Evolutionary conservation across 495 filamentous ascomycete species (phyloP), one percentile per base, ranked within the genome.

Genomic region (Penicillium mononematosum): DNA sequence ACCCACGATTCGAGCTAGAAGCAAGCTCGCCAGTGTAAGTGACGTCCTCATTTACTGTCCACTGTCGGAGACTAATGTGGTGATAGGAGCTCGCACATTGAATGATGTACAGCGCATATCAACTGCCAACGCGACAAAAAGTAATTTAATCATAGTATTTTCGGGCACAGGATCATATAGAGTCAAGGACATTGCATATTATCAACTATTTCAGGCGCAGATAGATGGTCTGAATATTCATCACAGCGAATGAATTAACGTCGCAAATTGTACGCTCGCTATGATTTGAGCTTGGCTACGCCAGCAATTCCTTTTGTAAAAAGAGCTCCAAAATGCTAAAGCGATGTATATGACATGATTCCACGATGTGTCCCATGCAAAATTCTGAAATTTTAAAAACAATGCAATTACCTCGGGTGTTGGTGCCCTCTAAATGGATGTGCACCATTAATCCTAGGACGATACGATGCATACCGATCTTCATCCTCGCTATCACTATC

Each of bases 1-100:
- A 3, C 84, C 86, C 20, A 81, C 65, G 71, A 95, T 98, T 57
- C 77, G 93, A 51, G 86, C 83, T 12, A 83, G 86, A 66, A 92
- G 89, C 63, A 86, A 86, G 59, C 86, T 96, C 77, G 91, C 91
- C 2, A 82, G 75, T 63, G 74, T 77, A 63, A 49, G 74, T 74
- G 56, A 16, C 36, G 6, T 14, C 24, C 31, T 36, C 20, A 9
- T 19, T 19, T 12, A 2, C 9, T 45, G 7, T 9, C 5, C 10
- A 45, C 38, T 44, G 45, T 24, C 36, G 3, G 1, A 25, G 54
- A 51, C 54, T 74, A 57, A 60, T 48, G 9, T 24, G 42, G 17
- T 10, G 2, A 6, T 39, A 73, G 70, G 68, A 73, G 49, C 68
- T 73, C 10, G 70, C 70, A 14, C 70, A 63, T 55, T 66, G 25